Evolutionary conservation across 305 asterid species (phyloP), one percentile per base, ranked within the genome.

Genomic region (Striga hermonthica): DNA sequence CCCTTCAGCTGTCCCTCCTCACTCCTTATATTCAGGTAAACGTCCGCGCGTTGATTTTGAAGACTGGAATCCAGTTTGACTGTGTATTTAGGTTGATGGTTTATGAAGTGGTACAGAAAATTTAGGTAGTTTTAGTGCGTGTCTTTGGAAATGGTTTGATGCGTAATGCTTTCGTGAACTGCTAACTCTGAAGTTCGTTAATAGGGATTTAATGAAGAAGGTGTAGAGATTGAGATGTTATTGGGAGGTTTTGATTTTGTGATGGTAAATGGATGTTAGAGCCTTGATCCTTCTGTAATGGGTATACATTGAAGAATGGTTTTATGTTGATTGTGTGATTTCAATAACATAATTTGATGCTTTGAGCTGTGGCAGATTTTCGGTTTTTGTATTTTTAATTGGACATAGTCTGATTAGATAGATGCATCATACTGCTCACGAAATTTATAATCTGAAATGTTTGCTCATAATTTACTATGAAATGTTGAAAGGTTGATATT

Each of bases 1-100:
- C 99, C 55, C 83, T 94, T 79, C 99, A 94, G 81, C 85, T 91
- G 22, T 91, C 98, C 31, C 95, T 94, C 56, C 98, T 94, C 49
- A 94, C 99, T 71, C 99, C 99, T 71, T 94, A 94, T 65, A 76
- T 94, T 78, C 99, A 94, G 97, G 99, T 90, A 4, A 45, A 41
- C 47, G 31, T 65, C 4, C 64, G 64, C 31, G 22, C 31, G 9
- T 45, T 34, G 31, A 50, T 7, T 38, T 60, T 13, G 28, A 11
- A 14, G 43, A 57, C 5, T 57, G 6, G 35, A 7, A 6, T 52
- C 31, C 10, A 43, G 57, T 15, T 56, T 13, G 58, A 66, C 40
- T 57, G 52, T 53, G 68, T 35, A 22, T 22, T 22, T 22, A 22
- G 31, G 31, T 22, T 22, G 31, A 22, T 22, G 31, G 31, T 22